Evolutionary conservation across 2,329 filamentous ascomycete genomes (phyloP), one percentile per base, ranked within the genome.

Genomic region (Thermoascus crustaceus): DNA sequence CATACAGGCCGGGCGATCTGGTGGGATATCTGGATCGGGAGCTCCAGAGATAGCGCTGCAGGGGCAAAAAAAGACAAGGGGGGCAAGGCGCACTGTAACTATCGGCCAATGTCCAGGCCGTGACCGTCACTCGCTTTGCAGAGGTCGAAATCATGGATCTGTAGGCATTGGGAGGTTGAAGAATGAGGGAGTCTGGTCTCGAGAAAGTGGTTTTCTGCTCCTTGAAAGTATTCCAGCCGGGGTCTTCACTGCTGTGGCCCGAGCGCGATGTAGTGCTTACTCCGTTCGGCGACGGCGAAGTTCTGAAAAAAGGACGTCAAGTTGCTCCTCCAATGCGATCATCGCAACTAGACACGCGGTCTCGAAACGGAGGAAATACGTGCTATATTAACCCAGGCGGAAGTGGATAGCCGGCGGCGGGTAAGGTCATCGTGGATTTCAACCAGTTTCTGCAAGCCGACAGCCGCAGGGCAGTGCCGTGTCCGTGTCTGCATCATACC

Each of bases 81-180:
- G 14, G 13, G 22, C 18, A 10, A 36, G 29, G 31, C 58, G 32
- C 57, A 65, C 61, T 50, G 47, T 54, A 57, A 49, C 49, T 49
- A 41, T 58, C 50, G 40, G 54, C 52, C 52, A 57, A 50, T 46
- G 58, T 55, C 60, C 61, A 58, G 39, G 49, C 49, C 45, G 47
- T 54, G 55, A 60, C 58, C 46, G 58, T 55, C 47, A 58, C 55
- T 50, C 57, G 56, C 55, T 54, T 59, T 38, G 55, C 46, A 48
- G 54, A 48, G 50, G 49, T 44, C 45, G 53, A 42, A 58, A 54
- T 63, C 61, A 64, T 64, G 49, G 53, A 59, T 52, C 48, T 42
- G 43, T 34, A 41, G 41, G 44, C 47, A 54, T 52, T 44, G 41
- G 44, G 42, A 35, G 36, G 13, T 13, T 24, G 14, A 17, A 17